Evolutionary conservation across 805 yeast species (phyloP), one percentile per base, ranked within the genome.

Genomic region (Schwanniomyces pseudopolymorphus): DNA sequence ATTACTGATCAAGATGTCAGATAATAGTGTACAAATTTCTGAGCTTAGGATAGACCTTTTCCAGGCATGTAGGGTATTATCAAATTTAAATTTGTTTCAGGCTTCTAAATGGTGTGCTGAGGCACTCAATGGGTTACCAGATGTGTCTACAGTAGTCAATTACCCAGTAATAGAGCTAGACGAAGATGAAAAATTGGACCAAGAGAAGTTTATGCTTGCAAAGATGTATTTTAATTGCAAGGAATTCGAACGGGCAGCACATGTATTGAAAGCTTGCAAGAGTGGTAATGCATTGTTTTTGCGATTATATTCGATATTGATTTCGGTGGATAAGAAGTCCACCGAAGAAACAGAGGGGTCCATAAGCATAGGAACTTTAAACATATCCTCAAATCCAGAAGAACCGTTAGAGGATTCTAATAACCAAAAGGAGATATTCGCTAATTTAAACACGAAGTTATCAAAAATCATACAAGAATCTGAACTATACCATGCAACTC

Each of bases 61-160:
- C 44, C 53, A 50, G 7, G 66, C 75, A 11, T 58, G 62, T 31
- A 55, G 55, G 17, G 68, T 71, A 3, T 69, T 89, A 16, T 62
- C 80, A 1, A 77, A 79, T 27, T 69, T 88, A 49, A 81, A 86
- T 48, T 70, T 89, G 10, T 75, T 76, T 56, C 83, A 81, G 43
- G 83, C 90, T 0, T 81, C 96, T 3, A 88, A 88, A 69, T 90
- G 96, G 96, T 75, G 71, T 46, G 83, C 89, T 2, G 96, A 89
- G 57, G 96, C 96, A 1, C 68, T 86, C 17, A 77, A 75, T 55
- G 95, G 92, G 0, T 66, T 87, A 39, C 44, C 62, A 49, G 31
- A 41, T 17, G n/a, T 52, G 5, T 44, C 44, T 8, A 20, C 42
- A 5, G 28, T 33, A 8, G 49, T 58, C 10, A 54, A 48, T 35